A percentile compares a stretch with the other conserved stretches of the same genome.
phyloP scores from a whole-genome alignment of 2,329 filamentous ascomycete genomes.

The Claviceps monticola region DNA sequence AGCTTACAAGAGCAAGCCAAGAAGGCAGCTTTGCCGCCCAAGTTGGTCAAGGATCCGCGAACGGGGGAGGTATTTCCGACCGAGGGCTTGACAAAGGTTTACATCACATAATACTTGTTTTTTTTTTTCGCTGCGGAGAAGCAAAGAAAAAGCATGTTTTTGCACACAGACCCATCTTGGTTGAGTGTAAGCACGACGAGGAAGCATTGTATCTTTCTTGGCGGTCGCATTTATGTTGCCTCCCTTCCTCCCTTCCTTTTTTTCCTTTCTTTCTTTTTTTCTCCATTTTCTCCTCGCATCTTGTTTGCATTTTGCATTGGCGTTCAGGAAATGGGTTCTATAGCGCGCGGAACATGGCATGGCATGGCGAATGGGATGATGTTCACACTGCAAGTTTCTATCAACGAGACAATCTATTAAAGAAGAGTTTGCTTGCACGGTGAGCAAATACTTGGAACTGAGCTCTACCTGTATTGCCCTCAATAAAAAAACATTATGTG shows the following conservation, averaged over 20 bases:
- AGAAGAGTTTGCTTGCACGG: too few species aligned
- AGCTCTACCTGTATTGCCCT: too few species aligned
- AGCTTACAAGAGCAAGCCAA: slow-evolving; percentile 62
- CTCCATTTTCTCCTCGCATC: neutral
- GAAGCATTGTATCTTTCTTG: too few species aligned
- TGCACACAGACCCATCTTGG: neutral
- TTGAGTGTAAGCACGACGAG: too few species aligned
- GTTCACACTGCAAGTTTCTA: neutral
- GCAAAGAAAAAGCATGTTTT: neutral
- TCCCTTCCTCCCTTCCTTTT: neutral
- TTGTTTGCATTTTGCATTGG: neutral
- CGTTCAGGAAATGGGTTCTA: neutral
- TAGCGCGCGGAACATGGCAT: neutral
- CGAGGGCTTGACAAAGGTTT: slow-evolving; percentile 68
- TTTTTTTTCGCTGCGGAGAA: too few species aligned
- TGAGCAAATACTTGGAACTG: neutral
- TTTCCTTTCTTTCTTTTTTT: neutral
- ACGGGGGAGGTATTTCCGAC: slow-evolving; percentile 54
- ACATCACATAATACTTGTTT: slow-evolving; percentile 50
- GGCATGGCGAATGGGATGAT: neutral
- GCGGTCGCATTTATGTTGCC: too few species aligned
- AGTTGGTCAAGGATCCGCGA: slow-evolving; percentile 62
- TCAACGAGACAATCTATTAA: neutral
- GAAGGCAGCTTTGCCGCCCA: slow-evolving; percentile 57
- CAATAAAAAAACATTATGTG: too few species aligned